Conservation (phyloP, 2,329 filamentous ascomycete species). For the Grosmannia serpens region DNA sequence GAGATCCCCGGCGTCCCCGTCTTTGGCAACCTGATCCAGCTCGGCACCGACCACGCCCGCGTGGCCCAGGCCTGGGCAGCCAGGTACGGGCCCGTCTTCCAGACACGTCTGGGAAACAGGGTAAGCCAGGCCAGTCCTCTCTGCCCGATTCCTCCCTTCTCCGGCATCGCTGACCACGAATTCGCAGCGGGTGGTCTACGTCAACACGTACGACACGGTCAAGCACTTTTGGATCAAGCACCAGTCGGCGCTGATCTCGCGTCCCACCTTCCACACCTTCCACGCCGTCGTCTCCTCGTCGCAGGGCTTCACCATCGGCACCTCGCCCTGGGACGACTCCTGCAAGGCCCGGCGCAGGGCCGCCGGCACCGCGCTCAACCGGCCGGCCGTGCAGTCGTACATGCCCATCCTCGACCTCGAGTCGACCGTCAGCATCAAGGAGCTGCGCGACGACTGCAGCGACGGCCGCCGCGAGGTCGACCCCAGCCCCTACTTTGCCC, state of each 20-base stretch:
- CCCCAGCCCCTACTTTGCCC: slow-evolving; percentile 60
- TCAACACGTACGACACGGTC: slow-evolving; percentile 66
- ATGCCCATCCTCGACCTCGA: slow-evolving; percentile 77
- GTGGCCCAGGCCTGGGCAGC: slow-evolving; percentile 45
- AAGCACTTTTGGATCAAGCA: slow-evolving; percentile 67
- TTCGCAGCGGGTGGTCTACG: slow-evolving; percentile 56
- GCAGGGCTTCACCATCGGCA: slow-evolving; percentile 72
- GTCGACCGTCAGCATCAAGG: slow-evolving; percentile 57
- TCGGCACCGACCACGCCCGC: slow-evolving; percentile 45
- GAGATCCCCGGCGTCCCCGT: slow-evolving; percentile 50
- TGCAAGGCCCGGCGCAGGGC: slow-evolving; percentile 68
- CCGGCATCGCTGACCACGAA: background rate
- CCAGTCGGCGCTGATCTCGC: slow-evolving; percentile 65
- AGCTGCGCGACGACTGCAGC: slow-evolving; percentile 54
- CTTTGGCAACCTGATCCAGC: slow-evolving; percentile 50
- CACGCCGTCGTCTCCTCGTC: slow-evolving; percentile 67
- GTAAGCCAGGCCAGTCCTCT: slow-evolving; percentile 19
- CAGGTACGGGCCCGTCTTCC: slow-evolving; percentile 53
- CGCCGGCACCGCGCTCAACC: slow-evolving; percentile 66
- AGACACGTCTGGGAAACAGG: slow-evolving; percentile 56
- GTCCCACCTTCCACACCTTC: slow-evolving; percentile 71
- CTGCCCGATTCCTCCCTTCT: background rate
- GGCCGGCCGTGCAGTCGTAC: slow-evolving; percentile 57
- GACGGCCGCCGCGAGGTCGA: slow-evolving; percentile 54
- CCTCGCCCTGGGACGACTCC: slow-evolving; percentile 73